Evolutionary conservation across 2,329 filamentous ascomycete genomes (phyloP), one percentile per base, ranked within the genome.

Genomic region (Colletotrichum lentis): DNA sequence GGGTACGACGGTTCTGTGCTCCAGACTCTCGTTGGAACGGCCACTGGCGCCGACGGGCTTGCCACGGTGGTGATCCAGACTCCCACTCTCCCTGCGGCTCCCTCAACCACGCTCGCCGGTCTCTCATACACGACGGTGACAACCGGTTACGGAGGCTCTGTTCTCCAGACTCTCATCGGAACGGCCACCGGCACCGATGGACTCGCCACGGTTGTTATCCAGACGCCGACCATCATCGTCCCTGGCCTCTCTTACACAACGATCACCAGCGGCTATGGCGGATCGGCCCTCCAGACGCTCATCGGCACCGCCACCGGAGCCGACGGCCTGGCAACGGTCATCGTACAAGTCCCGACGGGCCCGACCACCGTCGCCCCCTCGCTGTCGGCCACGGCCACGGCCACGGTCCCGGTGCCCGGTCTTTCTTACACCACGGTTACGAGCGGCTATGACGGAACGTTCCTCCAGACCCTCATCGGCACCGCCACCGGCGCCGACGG

Each of bases 121-220:
- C 27, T 64, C 5, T 64, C 64, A 1, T 67, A 67, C 52, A 67
- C 64, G 0, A 67, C 64, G 8, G 22, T 67, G 10, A 67, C 64
- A 7, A 67, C 46, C 16, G 60, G 44, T 4, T 67, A 64, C 20
- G 60, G 24, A 22, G 64, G 64, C 14, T 44, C 46, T 3, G 8
- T 57, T 24, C 20, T 52, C 8, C 59, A 67, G 39, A 67, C 64
- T 0, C 50, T 49, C 6, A 20, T 64, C 1, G 64, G 64, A 11
- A 64, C 64, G 10, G 39, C 56, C 27, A 64, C 60, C 3, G 64
- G 64, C 27, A 7, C 53, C 16, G 60, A 67, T 8, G 64, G 64
- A 10, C 46, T 67, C 1, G 64, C 64, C 5, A 67, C 64, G 20
- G 60, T 53, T 14, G 31, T 67, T 20, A 11, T 67, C 27, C 52